Conservation (phyloP, 2,329 filamentous ascomycete genomes). For the Leptodontidium sp. region DNA sequence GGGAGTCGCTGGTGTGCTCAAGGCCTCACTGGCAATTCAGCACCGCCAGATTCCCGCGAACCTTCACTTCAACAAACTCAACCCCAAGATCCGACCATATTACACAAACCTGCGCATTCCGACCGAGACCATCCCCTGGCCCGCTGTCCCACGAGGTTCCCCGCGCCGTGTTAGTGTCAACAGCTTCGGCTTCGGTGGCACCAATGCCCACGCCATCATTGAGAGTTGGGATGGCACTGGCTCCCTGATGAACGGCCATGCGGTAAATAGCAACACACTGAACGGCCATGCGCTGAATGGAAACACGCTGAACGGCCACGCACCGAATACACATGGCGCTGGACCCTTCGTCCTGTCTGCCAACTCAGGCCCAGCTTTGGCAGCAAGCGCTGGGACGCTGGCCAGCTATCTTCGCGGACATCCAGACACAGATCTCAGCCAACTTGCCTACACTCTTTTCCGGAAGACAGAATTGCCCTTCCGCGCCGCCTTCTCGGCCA, state of each 20-base stretch:
- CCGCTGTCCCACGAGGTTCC: slow-evolving; percentile 12
- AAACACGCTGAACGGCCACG: too few relatives aligned
- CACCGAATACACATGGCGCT: background rate
- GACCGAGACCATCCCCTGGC: slow-evolving; percentile 28
- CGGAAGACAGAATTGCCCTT: background rate
- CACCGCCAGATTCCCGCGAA: slow-evolving; percentile 45
- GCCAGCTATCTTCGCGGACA: background rate
- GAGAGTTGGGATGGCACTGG: background rate
- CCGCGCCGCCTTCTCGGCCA: background rate
- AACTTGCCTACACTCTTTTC: background rate
- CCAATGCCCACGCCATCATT: slow-evolving; percentile 11
- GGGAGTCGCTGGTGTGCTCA: slow-evolving; percentile 46
- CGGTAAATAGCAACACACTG: too few relatives aligned
- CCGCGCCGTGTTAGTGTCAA: slow-evolving; percentile 38
- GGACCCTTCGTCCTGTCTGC: slow-evolving; percentile 39
- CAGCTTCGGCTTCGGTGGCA: slow-evolving; percentile 46
- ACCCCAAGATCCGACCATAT: slow-evolving; percentile 44
- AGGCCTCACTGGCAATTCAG: slow-evolving; percentile 42
- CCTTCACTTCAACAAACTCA: slow-evolving; percentile 47
- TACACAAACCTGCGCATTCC: slow-evolving; percentile 12
- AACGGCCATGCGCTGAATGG: too few relatives aligned
- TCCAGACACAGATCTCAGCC: background rate
- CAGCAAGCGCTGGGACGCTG: background rate
- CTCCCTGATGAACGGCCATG: too few relatives aligned
- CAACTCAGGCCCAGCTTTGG: background rate